phyloP scores from a whole-genome alignment of 352 stramenopile genomes.

The Pythium insidiosum region DNA sequence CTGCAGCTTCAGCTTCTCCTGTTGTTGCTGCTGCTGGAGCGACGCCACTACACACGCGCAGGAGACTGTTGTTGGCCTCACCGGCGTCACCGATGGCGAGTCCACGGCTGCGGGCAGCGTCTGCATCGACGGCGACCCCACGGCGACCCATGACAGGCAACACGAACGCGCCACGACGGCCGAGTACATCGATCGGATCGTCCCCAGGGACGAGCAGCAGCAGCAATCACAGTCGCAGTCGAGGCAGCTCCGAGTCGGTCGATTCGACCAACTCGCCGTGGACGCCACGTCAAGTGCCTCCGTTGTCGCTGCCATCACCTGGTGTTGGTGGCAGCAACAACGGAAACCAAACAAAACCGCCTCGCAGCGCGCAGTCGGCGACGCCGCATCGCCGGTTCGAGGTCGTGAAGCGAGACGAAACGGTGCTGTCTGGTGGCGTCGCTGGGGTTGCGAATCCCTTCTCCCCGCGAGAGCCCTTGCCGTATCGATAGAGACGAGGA shows the following conservation, averaged over 20 bases:
- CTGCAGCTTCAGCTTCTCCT: too few relatives aligned
- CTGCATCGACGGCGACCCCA: constrained; percentile 22
- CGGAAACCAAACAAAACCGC: neutral
- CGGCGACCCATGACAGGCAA: neutral
- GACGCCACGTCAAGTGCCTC: too few relatives aligned
- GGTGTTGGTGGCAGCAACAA: neutral
- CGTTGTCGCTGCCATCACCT: too few relatives aligned
- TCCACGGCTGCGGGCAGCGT: constrained; percentile 18
- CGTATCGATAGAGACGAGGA: constrained; percentile 30
- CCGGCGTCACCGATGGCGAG: constrained; percentile 3
- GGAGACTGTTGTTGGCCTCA: neutral
- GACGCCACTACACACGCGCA: neutral
- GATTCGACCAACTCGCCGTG: too few relatives aligned
- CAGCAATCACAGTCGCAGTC: too few relatives aligned
- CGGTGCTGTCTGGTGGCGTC: constrained; percentile 23
- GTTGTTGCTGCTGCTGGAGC: too few relatives aligned
- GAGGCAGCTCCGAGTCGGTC: too few relatives aligned
- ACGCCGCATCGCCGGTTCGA: constrained; percentile 31
- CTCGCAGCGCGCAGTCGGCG: neutral
- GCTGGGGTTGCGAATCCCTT: constrained; percentile 33
- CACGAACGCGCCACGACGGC: constrained; percentile 11
- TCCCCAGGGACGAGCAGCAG: too few relatives aligned
- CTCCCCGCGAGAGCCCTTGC: constrained; percentile 34
- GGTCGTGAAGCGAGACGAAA: constrained; percentile 28
- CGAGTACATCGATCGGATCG: constrained; percentile 34